A percentile compares a stretch with the other conserved stretches of the same genome.
phyloP scores from a whole-genome alignment of 2,329 filamentous ascomycete genomes.

The Cytospora mali region DNA sequence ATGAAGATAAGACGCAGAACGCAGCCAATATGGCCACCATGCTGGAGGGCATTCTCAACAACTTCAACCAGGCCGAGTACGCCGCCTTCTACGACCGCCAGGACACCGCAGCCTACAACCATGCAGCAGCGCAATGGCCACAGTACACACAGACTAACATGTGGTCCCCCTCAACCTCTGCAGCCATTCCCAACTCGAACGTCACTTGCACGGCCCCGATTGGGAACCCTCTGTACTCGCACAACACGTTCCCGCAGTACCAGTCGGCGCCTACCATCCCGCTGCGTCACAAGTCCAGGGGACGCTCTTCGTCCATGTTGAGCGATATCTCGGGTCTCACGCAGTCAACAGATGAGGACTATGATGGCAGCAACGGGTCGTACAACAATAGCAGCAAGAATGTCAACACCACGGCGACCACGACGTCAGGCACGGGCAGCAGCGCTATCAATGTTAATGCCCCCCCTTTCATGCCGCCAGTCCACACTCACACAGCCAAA shows the following conservation, averaged over 20 bases:
- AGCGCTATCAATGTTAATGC: conserved; percentile 33
- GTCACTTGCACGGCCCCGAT: conserved; percentile 34
- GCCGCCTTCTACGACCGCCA: conserved; percentile 41
- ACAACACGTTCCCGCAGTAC: conserved; percentile 36
- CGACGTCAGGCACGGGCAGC: conserved; percentile 16
- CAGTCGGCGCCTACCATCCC: conserved; percentile 39
- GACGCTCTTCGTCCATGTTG: conserved; percentile 68
- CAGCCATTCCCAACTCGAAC: conserved; percentile 19
- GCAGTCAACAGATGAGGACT: conserved; percentile 59
- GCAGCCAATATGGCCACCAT: conserved; percentile 40
- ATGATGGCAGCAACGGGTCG: conserved; percentile 36
- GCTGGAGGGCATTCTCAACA: conserved; percentile 46
- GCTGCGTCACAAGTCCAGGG: conserved; percentile 48
- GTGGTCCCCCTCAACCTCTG: conserved; percentile 26
- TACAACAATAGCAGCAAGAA: conserved; percentile 29
- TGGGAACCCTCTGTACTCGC: conserved; percentile 42
- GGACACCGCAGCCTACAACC: conserved; percentile 29
- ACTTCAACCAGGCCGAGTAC: conserved; percentile 44
- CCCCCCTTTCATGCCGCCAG: conserved; percentile 29
- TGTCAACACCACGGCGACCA: conserved; percentile 5
- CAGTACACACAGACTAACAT: conserved; percentile 26
- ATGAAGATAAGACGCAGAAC: conserved; percentile 45
- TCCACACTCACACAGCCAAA: conserved; percentile 23
- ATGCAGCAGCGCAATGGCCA: conserved; percentile 26
- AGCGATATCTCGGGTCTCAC: conserved; percentile 69